Conservation (phyloP, 306 rosid genomes). For the Delonix regia region DNA sequence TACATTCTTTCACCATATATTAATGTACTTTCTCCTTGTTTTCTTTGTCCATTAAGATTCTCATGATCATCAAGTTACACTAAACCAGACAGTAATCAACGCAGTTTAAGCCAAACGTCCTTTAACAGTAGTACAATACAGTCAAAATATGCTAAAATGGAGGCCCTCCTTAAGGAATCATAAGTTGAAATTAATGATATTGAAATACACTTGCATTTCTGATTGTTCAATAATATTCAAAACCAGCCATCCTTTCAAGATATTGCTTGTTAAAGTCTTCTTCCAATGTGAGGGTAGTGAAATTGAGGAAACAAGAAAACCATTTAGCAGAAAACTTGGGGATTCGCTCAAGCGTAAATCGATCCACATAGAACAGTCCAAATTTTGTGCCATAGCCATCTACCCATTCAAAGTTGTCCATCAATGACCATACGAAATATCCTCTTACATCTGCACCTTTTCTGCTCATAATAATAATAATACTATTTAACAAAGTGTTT, state of each 20-base stretch:
- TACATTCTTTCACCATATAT: too few species aligned
- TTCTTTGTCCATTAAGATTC: too few species aligned
- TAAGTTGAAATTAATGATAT: background rate
- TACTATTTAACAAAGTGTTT: constrained; percentile 2
- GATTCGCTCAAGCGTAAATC: constrained; percentile 48
- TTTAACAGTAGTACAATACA: background rate
- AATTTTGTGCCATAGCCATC: constrained; percentile 48
- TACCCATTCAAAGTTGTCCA: constrained; percentile 71
- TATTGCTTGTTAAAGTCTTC: constrained; percentile 3
- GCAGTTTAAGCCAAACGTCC: background rate
- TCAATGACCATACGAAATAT: constrained; percentile 66
- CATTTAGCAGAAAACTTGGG: constrained; percentile 68
- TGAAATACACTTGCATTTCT: background rate
- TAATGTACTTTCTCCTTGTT: too few species aligned
- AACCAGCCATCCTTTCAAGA: constrained; percentile 8
- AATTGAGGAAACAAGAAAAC: constrained; percentile 56
- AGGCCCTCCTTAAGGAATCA: background rate
- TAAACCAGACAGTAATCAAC: too few species aligned
- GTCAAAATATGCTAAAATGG: background rate
- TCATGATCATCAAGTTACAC: too few species aligned
- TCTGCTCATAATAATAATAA: constrained; percentile 34
- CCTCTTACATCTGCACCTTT: constrained; percentile 78
- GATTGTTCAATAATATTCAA: constrained; percentile 19
- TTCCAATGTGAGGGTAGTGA: constrained; percentile 5
- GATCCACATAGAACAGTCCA: constrained; percentile 63